These are phyloP conservation scores for Karstenula rhodostoma DNA, from an alignment of 2,329 filamentous ascomycete species.

Conservation along the genomic window DNA sequence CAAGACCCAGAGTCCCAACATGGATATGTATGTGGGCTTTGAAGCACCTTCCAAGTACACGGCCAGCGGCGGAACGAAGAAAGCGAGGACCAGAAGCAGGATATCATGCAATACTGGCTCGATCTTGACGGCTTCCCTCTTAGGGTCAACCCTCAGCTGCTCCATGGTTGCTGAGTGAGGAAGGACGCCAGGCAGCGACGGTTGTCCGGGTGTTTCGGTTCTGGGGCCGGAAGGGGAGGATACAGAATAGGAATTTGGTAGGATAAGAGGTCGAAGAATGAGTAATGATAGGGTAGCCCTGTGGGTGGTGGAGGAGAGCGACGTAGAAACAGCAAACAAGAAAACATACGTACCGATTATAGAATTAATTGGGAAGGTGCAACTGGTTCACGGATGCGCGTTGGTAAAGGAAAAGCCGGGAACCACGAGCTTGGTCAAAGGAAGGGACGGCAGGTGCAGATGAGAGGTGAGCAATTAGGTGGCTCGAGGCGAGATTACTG, in stretches of 20 bases:
- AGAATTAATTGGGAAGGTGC: slow-evolving; percentile 21
- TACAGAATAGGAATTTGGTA: background rate
- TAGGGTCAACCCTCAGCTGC: background rate
- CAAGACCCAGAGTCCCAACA: slow-evolving; percentile 1
- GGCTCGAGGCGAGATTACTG: slow-evolving; percentile 11
- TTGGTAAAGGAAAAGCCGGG: slow-evolving; percentile 1
- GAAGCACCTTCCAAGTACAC: slow-evolving; percentile 33
- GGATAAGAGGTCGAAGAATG: background rate
- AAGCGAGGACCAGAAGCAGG: slow-evolving; percentile 22
- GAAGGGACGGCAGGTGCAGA: slow-evolving; percentile 14
- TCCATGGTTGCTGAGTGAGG: slow-evolving; percentile 2
- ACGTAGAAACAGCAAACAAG: slow-evolving; percentile 10
- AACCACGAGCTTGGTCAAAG: background rate
- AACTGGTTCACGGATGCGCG: background rate
- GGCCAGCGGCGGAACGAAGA: slow-evolving; percentile 28
- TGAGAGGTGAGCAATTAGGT: slow-evolving; percentile 16
- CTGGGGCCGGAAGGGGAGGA: background rate
- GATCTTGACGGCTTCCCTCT: background rate
- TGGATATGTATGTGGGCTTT: slow-evolving; percentile 8
- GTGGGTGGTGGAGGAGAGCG: slow-evolving; percentile 10
- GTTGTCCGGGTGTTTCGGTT: background rate
- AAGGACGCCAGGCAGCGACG: background rate
- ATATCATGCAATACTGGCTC: slow-evolving; percentile 6
- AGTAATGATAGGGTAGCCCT: background rate
- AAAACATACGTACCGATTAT: slow-evolving; percentile 33